Evolutionary conservation across 305 asterid genomes (phyloP), one percentile per base, ranked within the genome.

Genomic region (Plantago rigida): DNA sequence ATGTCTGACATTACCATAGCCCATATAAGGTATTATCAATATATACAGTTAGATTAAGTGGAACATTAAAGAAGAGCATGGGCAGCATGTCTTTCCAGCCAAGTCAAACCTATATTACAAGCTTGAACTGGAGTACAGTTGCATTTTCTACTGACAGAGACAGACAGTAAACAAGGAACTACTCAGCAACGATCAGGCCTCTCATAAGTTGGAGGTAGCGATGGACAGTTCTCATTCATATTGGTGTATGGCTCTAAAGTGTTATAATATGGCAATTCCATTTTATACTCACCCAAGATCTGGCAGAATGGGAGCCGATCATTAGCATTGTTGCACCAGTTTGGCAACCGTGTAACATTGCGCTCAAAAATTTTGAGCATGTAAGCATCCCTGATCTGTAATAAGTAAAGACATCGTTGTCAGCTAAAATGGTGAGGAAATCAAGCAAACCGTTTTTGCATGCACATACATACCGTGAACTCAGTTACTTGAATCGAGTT

Each of bases 161-260:
- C 59, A 73, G 56, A 28, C 19, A 69, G 14, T 24, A 10, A 11
- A 47, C 26, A 17, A 53, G 13, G 26, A 48, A 31, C 47, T 1
- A 47, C 51, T 77, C 79, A 92, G 71, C 97, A 89, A 52, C 62
- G 80, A 13, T 28, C 12, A 26, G 95, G 96, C 82, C 97, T 84
- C 78, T 83, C 89, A 39, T 92, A 92, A 47, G 75, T 82, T 11
- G 97, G 89, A 67, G 99, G 99, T 60, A 89, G 55, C 64, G 99
- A 86, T 19, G 97, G 99, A 75, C 97, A 92, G 29, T 90, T 79
- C 78, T 93, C 97, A 41, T 89, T 93, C 99, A 93, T 89, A 75
- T 84, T 83, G n/a, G 89, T 77, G 64, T 93, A 89, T 0, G 95
- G 84, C 73, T 87, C 97, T 58, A 89, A 62, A 41, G 86, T 83